phyloP scores from a whole-genome alignment of 1,139 yeast genomes.

The Saccharomyces hybrid region DNA sequence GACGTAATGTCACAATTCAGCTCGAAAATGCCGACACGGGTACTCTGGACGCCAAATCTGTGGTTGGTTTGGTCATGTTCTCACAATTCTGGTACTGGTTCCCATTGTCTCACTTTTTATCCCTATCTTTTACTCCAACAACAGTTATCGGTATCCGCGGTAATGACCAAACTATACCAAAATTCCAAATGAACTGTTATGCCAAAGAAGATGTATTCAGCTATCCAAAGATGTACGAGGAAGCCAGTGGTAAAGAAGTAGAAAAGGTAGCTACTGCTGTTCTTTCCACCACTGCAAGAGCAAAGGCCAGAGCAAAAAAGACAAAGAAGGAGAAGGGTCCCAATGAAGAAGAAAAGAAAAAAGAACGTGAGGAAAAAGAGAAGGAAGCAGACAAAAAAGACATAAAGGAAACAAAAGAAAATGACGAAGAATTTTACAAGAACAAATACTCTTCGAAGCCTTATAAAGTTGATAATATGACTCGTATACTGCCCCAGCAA shows the following conservation, averaged over 20 bases:
- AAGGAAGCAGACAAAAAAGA: conserved; percentile 26
- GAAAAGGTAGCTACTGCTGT: conserved; percentile 92
- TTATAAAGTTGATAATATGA: conserved; percentile 65
- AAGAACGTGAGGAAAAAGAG: conserved; percentile 34
- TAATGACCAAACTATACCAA: conserved; percentile 79
- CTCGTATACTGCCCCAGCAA: conserved; percentile 90
- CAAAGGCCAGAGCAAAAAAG: conserved; percentile 85
- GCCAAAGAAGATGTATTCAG: conserved; percentile 73
- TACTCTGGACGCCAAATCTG: conserved; percentile 83
- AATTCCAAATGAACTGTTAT: conserved; percentile 73
- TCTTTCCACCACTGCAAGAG: conserved; percentile 84
- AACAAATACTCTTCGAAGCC: conserved; percentile 46
- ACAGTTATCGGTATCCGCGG: conserved; percentile 74
- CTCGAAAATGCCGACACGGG: conserved; percentile 87
- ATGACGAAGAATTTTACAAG: conserved; percentile 31
- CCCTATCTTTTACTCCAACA: conserved; percentile 89
- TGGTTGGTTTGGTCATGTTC: conserved; percentile 86
- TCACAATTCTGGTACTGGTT: conserved; percentile 98
- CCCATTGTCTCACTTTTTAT: conserved; percentile 89
- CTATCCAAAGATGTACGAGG: conserved; percentile 86
- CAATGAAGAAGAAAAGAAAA: conserved; percentile 28
- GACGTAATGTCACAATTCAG: conserved; percentile 89
- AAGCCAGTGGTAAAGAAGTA: conserved; percentile 70
- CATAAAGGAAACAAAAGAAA: conserved; percentile 23
- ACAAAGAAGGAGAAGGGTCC: conserved; percentile 46